phyloP scores from a whole-genome alignment of 148 eudicot species.

The Euryodendron excelsum region DNA sequence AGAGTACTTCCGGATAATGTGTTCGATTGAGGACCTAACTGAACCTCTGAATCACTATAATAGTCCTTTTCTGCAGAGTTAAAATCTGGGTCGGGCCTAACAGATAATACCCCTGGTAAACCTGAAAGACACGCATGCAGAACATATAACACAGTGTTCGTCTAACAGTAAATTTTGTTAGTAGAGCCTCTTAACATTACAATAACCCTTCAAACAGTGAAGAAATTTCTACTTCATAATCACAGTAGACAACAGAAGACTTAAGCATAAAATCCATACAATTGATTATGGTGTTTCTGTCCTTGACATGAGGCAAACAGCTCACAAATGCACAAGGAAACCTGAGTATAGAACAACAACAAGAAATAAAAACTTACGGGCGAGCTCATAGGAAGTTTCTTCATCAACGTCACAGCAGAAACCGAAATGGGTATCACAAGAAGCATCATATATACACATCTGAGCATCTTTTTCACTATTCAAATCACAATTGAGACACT shows the following conservation, averaged over 20 bases:
- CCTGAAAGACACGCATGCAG: conserved; percentile 37
- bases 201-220: neutral
- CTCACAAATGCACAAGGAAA: neutral
- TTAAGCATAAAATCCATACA: neutral
- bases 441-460: conserved; percentile 70
- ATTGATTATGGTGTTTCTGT: neutral
- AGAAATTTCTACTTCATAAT: neutral
- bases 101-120: conserved; percentile 62
- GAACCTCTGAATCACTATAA: conserved; percentile 28
- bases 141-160: neutral
- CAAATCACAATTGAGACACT: conserved; percentile 7
- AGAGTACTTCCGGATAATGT: conserved; percentile 20
- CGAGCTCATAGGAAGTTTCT: conserved; percentile 44
- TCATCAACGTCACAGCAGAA: conserved; percentile 69
- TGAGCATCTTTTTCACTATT: conserved; percentile 68
- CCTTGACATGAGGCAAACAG: neutral
- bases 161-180: neutral
- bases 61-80: conserved; percentile 48
- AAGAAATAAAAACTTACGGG: conserved; percentile 32
- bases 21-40: conserved; percentile 17
- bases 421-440: conserved; percentile 56
- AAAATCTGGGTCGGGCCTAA: conserved; percentile 59
- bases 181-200: neutral
- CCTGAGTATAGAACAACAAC: neutral
- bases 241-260: neutral